phyloP scores from a whole-genome alignment of 768 basidiomycete genomes.

The Flagelloscypha sp. region DNA sequence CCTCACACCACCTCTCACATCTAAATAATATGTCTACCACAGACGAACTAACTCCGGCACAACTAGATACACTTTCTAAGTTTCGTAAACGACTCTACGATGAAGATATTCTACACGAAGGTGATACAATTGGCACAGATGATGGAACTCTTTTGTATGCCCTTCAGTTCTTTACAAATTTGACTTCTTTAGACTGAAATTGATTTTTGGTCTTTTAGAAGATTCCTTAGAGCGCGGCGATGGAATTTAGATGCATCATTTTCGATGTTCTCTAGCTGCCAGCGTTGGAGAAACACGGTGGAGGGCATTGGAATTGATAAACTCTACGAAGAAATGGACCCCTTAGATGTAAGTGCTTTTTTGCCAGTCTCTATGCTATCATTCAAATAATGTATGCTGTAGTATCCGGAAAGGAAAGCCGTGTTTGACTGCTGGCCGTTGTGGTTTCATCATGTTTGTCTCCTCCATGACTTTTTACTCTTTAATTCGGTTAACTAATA shows the following conservation, averaged over 20 bases:
- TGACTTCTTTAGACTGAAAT: background rate
- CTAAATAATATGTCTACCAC: no score
- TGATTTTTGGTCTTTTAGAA: conserved; percentile 27
- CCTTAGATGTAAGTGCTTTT: conserved; percentile 51
- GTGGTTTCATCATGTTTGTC: conserved; percentile 33
- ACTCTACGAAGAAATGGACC: conserved; percentile 52
- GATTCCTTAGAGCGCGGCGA: conserved; percentile 70
- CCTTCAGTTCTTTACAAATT: background rate
- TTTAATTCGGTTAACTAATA: conserved; percentile 17
- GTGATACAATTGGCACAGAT: conserved; percentile 55
- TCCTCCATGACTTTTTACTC: conserved; percentile 1
- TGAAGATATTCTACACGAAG: conserved; percentile 50
- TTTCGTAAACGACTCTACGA: conserved; percentile 46
- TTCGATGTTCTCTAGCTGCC: conserved; percentile 58
- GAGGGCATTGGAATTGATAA: conserved; percentile 60
- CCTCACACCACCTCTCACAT: no score
- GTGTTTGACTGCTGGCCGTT: conserved; percentile 74
- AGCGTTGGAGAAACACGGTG: conserved; percentile 59
- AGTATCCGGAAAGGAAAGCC: conserved; percentile 65
- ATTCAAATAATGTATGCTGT: background rate
- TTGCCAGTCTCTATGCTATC: background rate
- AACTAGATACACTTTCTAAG: conserved; percentile 28
- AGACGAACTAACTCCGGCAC: background rate
- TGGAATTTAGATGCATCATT: conserved; percentile 52
- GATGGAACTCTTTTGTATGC: conserved; percentile 52